These are phyloP conservation scores for Basidiobolus meristosporus DNA, from an alignment of 371 early-diverging fungal genomes.

Conservation along the genomic window DNA sequence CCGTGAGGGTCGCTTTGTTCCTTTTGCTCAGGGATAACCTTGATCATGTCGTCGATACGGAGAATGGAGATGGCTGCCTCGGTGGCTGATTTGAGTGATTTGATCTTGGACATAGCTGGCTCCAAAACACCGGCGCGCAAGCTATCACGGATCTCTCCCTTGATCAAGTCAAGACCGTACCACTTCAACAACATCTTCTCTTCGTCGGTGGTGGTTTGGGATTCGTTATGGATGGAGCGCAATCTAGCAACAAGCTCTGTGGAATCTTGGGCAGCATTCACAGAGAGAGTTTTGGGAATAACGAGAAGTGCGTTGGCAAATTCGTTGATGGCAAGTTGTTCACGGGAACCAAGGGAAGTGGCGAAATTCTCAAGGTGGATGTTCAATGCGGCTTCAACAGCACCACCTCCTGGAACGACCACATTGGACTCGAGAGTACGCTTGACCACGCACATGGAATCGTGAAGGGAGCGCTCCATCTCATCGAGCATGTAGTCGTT, in stretches of 20 bases:
- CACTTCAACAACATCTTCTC: conserved; percentile 63
- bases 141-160: conserved; percentile 91
- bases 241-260: conserved; percentile 92
- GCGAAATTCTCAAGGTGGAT: conserved; percentile 97
- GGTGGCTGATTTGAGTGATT: conserved; percentile 96
- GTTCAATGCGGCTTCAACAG: conserved; percentile 94
- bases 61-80: conserved; percentile 99
- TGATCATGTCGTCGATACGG: conserved; percentile 98
- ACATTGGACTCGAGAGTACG: conserved; percentile 92
- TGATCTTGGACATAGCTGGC: conserved; percentile 98
- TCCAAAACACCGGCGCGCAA: conserved; percentile 95
- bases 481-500: conserved; percentile 99
- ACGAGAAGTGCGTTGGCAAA: conserved; percentile 93
- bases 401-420: conserved; percentile 99
- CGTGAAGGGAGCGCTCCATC: conserved; percentile 98
- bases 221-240: conserved; percentile 83
- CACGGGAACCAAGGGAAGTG: conserved; percentile 60
- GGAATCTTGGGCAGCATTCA: conserved; percentile 97
- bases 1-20: not conserved
- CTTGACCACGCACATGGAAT: conserved; percentile 95
- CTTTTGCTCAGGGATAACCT: conserved; percentile 12
- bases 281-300: conserved; percentile 96
- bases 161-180: conserved; percentile 89
- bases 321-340: conserved; percentile 97
- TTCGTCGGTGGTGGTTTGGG: conserved; percentile 41